Percentiles rank a stretch among this genome's conserved stretches.
These are phyloP conservation scores for Yamadazyma membranifaciens DNA, from an alignment of 1,139 yeast species.

Conservation along the genomic window DNA sequence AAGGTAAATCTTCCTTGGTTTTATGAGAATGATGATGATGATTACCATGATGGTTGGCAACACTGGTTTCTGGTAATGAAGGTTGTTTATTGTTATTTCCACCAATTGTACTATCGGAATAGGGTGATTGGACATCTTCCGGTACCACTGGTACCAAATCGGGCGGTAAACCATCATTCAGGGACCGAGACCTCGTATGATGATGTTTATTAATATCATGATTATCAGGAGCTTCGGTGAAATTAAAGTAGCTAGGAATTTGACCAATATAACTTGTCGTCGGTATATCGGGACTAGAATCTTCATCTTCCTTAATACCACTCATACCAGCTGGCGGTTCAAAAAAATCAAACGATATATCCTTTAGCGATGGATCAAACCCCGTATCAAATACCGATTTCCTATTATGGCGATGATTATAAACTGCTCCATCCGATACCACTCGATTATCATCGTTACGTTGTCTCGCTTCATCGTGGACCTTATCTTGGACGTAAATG, in stretches of 20 bases:
- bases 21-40: neutral
- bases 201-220: neutral
- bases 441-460: constrained; percentile 1
- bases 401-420: constrained; percentile 8
- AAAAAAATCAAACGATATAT: constrained; percentile 14
- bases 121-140: constrained; percentile 1
- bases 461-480: neutral
- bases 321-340: neutral
- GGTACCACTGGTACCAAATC: neutral
- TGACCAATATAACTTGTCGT: neutral
- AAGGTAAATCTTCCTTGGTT: constrained; percentile 4
- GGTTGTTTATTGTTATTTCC: constrained; percentile 1
- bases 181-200: constrained; percentile 2
- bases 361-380: constrained; percentile 17
- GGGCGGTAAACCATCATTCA: constrained; percentile 3
- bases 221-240: constrained; percentile 10
- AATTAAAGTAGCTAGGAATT: constrained; percentile 7
- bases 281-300: neutral
- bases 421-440: constrained; percentile 15
- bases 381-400: constrained; percentile 17
- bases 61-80: neutral
- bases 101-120: constrained; percentile 1
- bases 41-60: neutral
- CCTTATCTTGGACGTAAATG: neutral
- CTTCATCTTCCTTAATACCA: constrained; percentile 1